Conservation (phyloP, 345 rosid genomes). For the Pistacia atlantica region DNA sequence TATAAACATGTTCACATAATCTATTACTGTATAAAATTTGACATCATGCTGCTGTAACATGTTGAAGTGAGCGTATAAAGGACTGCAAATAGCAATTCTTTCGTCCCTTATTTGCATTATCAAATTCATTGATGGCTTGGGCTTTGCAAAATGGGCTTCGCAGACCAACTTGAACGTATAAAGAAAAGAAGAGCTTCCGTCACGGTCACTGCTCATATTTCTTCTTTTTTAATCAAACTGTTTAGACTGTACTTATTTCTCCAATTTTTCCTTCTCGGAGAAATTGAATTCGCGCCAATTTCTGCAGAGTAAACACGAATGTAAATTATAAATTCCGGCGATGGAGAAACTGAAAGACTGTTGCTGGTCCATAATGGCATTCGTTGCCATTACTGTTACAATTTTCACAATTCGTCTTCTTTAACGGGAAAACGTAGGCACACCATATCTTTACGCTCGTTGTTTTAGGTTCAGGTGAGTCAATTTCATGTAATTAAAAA, state of each 20-base stretch:
- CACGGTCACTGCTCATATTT: not conserved
- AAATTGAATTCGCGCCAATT: not conserved
- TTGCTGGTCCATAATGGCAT: not conserved
- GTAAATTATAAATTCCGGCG: not conserved
- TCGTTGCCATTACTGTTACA: not conserved
- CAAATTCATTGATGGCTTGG: too few relatives aligned
- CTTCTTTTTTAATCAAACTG: too few relatives aligned
- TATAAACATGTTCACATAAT: too few relatives aligned
- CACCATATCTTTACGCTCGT: constrained; percentile 48
- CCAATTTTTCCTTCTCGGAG: not conserved
- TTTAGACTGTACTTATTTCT: not conserved
- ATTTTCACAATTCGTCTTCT: not conserved
- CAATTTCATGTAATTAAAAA: not conserved
- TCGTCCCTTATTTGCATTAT: too few relatives aligned
- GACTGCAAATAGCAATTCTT: too few relatives aligned
- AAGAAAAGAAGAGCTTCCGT: too few relatives aligned
- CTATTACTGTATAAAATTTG: too few relatives aligned
- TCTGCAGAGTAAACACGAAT: not conserved
- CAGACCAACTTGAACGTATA: too few relatives aligned
- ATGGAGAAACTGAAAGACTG: not conserved
- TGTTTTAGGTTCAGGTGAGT: constrained; percentile 64
- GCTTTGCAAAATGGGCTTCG: too few relatives aligned
- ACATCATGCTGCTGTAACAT: too few relatives aligned
- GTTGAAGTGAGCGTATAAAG: too few relatives aligned
- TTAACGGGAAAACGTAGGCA: constrained; percentile 45